phyloP scores from a whole-genome alignment of 441 rosid genomes.

The Erodium moschatum region DNA sequence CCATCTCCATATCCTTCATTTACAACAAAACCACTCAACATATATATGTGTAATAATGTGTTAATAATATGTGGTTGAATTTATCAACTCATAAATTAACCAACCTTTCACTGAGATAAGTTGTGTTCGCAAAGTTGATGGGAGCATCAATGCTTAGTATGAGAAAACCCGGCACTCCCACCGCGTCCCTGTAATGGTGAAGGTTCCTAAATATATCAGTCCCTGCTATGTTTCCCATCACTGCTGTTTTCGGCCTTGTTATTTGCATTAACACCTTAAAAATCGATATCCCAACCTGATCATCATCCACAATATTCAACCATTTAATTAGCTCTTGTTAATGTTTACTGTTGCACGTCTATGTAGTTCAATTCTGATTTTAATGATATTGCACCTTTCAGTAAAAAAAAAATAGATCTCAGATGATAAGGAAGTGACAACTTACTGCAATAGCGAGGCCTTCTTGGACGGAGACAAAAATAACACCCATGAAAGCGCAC shows the following conservation, averaged over 20 bases:
- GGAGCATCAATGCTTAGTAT: conserved; percentile 72
- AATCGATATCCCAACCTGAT: conserved; percentile 65
- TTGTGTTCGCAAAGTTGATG: conserved; percentile 74
- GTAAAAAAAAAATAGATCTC: no score
- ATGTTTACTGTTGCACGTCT: no score
- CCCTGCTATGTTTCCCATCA: conserved; percentile 71
- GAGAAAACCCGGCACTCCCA: conserved; percentile 60
- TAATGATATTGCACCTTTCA: no score
- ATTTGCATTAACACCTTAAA: conserved; percentile 73
- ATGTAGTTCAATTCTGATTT: no score
- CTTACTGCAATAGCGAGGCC: conserved; percentile 79
- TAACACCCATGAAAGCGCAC: conserved; percentile 87
- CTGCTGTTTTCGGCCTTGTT: conserved; percentile 65
- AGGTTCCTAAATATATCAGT: conserved; percentile 58
- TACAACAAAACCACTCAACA: not conserved
- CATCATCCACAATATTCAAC: not conserved
- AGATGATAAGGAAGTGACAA: not conserved
- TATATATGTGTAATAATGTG: no score
- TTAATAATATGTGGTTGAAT: no score
- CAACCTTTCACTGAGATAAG: conserved; percentile 80
- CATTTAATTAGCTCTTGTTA: not conserved
- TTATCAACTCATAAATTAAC: conserved; percentile 22
- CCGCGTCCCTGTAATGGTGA: conserved; percentile 71
- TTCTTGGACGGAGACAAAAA: conserved; percentile 77
- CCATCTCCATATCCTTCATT: conserved; percentile 62